A percentile compares a stretch with the other conserved stretches of the same genome.
Conservation (phyloP, 495 filamentous ascomycete species). For the Aspergillus kassunensis region DNA sequence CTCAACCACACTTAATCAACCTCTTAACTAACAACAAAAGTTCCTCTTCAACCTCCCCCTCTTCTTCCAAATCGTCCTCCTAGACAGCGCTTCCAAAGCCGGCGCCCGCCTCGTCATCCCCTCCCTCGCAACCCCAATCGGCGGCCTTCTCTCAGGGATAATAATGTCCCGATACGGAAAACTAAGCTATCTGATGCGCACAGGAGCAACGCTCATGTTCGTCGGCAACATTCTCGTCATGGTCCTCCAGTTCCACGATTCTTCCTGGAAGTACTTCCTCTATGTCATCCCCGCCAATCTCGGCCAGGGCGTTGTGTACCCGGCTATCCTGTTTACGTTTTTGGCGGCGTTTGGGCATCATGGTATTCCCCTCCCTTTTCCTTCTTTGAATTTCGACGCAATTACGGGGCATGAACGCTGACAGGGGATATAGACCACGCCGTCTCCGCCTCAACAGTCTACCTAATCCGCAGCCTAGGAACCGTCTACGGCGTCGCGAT, state of each 20-base stretch:
- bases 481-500: constrained; percentile 62
- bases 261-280: constrained; percentile 58
- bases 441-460: constrained; percentile 59
- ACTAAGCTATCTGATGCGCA: constrained; percentile 50
- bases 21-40: constrained; percentile 13
- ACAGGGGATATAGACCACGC: constrained; percentile 61
- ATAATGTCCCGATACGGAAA: constrained; percentile 64
- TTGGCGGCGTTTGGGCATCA: constrained; percentile 60
- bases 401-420: too few relatives aligned
- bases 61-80: constrained; percentile 59
- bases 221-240: constrained; percentile 56
- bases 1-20: background rate
- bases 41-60: constrained; percentile 64
- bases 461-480: constrained; percentile 60
- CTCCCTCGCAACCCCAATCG: constrained; percentile 57
- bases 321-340: constrained; percentile 58
- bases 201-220: constrained; percentile 55
- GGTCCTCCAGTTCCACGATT: constrained; percentile 52
- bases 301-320: constrained; percentile 62
- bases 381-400: background rate
- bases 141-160: constrained; percentile 56
- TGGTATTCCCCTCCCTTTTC: constrained; percentile 33
- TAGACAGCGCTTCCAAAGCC: constrained; percentile 58
- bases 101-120: constrained; percentile 57
- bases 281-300: constrained; percentile 63